Evolutionary conservation across 306 rosid genomes (phyloP), one percentile per base, ranked within the genome.

Genomic region (Parietaria judaica): DNA sequence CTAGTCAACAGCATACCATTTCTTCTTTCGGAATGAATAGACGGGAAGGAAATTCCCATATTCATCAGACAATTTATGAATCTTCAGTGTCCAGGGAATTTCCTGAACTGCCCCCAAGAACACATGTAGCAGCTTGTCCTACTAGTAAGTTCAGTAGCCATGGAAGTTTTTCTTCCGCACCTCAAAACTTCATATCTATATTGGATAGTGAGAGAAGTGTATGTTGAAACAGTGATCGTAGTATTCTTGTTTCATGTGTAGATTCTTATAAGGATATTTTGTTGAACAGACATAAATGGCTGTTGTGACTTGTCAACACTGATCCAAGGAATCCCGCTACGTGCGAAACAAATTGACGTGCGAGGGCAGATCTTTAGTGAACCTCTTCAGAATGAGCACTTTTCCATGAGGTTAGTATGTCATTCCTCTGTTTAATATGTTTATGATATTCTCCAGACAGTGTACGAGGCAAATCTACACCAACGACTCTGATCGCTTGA

Each of bases 331-430:
- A 67, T 14, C 49, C 64, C 78, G 35, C 48, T 64, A 66, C 66
- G 69, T 69, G 51, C 64, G 8, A 66, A 69, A 64, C 70, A 67
- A 60, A 73, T 69, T 56, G 70, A 66, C 66, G 46, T 56, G 51
- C 82, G 65, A 12, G 72, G 70, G 74, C 67, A 73, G 58, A 14
- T 12, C 54, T 70, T 79, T 23, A 47, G 51, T 57, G 76, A 64
- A 63, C 74, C 65, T 50, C 35, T 57, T 63, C 80, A 5, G 58
- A 68, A 77, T 45, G 80, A 70, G 65, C 77, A 60, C 43, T 68
- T 66, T 54, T 69, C 79, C 14, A 45, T 63, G 65, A 78, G 94
- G 94, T 85, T 59, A 74, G 79, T 73, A 14, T 51, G 14, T 66
- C 39, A 59, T 34, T 23, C 76, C 63, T 54, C 54, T 41, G 45